Evolutionary conservation across 345 rosid species (phyloP).

Genomic region (Heritiera fomes): DNA sequence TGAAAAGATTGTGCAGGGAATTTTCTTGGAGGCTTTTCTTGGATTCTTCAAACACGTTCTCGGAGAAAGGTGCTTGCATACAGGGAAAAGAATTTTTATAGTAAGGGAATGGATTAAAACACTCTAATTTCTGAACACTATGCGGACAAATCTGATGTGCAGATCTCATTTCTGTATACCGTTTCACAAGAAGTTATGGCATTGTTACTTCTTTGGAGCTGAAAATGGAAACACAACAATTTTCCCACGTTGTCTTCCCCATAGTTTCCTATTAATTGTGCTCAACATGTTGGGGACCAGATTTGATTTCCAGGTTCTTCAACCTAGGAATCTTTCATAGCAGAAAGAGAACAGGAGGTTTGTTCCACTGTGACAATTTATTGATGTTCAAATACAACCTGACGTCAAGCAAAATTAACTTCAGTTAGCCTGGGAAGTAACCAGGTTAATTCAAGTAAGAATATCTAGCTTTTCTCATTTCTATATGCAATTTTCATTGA

Average conservation of each 20-base stretch:
- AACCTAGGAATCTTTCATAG: constrained; percentile 5
- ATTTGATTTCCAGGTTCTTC: background rate
- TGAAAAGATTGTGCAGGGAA: background rate
- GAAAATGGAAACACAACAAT: background rate
- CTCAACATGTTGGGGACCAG: background rate
- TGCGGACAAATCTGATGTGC: background rate
- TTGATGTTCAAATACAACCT: background rate
- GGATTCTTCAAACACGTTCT: background rate
- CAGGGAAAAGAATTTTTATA: constrained; percentile 3
- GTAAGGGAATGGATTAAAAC: background rate
- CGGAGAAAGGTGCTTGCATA: background rate
- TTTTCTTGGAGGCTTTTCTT: background rate
- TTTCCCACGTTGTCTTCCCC: background rate
- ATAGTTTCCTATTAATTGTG: constrained; percentile 5
- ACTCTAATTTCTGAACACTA: background rate
- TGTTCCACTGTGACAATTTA: background rate
- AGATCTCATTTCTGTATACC: background rate
- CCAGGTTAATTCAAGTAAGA: too few species aligned
- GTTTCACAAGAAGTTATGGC: constrained; percentile 5
- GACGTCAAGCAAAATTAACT: background rate
- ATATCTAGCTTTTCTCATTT: background rate
- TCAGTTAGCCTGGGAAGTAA: too few species aligned
- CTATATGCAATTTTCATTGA: background rate
- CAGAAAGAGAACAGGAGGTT: background rate
- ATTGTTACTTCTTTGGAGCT: background rate